These are phyloP conservation scores for Hura crepitans DNA, from an alignment of 441 rosid genomes.

Conservation along the genomic window DNA sequence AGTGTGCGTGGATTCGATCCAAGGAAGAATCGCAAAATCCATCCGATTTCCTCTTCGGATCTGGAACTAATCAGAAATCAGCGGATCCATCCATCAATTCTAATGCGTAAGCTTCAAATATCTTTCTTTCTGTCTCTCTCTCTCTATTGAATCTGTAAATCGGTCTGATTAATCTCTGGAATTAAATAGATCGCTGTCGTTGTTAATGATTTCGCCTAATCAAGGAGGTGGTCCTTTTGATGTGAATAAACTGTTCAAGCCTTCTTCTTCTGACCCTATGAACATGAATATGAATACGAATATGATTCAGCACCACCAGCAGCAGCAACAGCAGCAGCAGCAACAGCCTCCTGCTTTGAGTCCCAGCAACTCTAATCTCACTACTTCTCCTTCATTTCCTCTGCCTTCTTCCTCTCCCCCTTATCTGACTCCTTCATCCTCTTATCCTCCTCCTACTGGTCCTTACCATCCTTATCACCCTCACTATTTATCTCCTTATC, in stretches of 20 bases:
- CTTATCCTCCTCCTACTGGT: constrained; percentile 53
- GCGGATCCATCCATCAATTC: constrained; percentile 15
- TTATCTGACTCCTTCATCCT: constrained; percentile 44
- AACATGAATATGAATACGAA: constrained; percentile 9
- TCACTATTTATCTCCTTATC: constrained; percentile 37
- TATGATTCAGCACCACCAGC: neutral
- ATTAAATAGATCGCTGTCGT: constrained; percentile 6
- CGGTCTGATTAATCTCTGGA: neutral
- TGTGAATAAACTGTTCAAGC: constrained; percentile 38
- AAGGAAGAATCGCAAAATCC: constrained; percentile 8
- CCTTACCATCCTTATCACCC: constrained; percentile 39
- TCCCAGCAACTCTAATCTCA: constrained; percentile 23
- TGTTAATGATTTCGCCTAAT: constrained; percentile 34
- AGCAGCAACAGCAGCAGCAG: constrained; percentile 12
- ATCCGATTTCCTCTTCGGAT: constrained; percentile 2
- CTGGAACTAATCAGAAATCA: constrained; percentile 8
- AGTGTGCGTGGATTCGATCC: neutral
- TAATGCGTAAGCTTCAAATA: constrained; percentile 15
- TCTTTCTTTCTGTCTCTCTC: neutral
- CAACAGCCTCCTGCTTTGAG: constrained; percentile 23
- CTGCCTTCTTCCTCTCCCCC: constrained; percentile 33
- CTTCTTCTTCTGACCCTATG: constrained; percentile 35
- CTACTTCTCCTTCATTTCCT: constrained; percentile 40
- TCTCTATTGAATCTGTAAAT: neutral
- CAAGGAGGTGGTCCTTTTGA: constrained; percentile 26